These are phyloP conservation scores for Panicum virgatum DNA, from an alignment of 202 grass and related monocot genomes.

Conservation along the genomic window DNA sequence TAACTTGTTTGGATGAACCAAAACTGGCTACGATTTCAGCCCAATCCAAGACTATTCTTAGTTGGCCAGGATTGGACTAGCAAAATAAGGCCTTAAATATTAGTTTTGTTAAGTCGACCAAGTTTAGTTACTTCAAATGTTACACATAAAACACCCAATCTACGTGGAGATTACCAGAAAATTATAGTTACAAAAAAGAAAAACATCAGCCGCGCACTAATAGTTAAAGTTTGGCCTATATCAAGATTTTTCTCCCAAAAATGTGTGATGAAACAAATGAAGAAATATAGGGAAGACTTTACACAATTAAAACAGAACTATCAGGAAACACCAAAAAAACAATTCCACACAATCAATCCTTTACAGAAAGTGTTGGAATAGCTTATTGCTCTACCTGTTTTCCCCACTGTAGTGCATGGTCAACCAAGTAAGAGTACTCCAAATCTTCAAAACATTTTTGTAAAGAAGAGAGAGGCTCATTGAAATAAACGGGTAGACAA, in stretches of 20 bases:
- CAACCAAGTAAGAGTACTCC: conserved; percentile 93
- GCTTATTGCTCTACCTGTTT: conserved; percentile 61
- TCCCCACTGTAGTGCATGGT: conserved; percentile 75
- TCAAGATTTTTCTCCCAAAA: not conserved
- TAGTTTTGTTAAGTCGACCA: not conserved
- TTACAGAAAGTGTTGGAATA: conserved; percentile 6
- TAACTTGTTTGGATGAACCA: not conserved
- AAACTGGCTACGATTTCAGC: not conserved
- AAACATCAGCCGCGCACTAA: not conserved
- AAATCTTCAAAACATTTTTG: conserved; percentile 99
- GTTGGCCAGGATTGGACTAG: not conserved
- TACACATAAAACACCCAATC: not conserved
- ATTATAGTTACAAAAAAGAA: not conserved
- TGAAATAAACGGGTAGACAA: conserved; percentile 98
- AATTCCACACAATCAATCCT: not conserved
- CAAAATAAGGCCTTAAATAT: not conserved
- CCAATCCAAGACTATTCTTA: not conserved
- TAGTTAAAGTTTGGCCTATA: not conserved
- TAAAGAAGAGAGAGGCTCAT: conserved; percentile 92
- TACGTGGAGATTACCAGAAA: not conserved
- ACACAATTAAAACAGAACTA: not conserved
- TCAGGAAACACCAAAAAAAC: not conserved
- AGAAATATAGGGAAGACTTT: too few relatives aligned
- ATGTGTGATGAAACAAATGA: not conserved
- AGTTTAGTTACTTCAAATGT: not conserved